A percentile compares a stretch with the other conserved stretches of the same genome.
Conservation (phyloP, 2,329 filamentous ascomycete species). For the Thermothelomyces thermophilus region DNA sequence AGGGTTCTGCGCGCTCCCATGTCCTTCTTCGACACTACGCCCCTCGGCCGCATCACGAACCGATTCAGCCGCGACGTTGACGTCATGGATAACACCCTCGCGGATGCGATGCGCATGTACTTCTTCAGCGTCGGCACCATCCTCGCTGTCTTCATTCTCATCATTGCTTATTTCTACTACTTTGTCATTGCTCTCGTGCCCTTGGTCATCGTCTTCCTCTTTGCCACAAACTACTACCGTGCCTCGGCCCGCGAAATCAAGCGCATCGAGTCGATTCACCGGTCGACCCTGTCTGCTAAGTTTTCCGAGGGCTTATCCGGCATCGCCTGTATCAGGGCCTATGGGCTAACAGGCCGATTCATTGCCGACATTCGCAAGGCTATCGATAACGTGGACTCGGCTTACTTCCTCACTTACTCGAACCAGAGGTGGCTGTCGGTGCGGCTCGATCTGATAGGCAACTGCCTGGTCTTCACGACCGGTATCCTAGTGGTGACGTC, state of each 20-base stretch:
- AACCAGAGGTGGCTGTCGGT: constrained; percentile 92
- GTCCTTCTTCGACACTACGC: constrained; percentile 97
- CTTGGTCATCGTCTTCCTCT: constrained; percentile 69
- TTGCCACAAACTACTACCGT: constrained; percentile 82
- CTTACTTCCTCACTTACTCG: constrained; percentile 90
- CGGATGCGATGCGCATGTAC: constrained; percentile 89
- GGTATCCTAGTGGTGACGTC: constrained; percentile 90
- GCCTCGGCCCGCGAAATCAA: constrained; percentile 90
- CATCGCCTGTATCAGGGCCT: constrained; percentile 79
- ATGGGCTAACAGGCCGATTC: constrained; percentile 74
- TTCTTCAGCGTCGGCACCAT: constrained; percentile 80
- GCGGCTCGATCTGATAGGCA: constrained; percentile 78
- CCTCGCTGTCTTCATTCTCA: constrained; percentile 74
- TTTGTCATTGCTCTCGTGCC: constrained; percentile 60
- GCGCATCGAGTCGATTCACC: constrained; percentile 82
- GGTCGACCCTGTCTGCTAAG: constrained; percentile 81
- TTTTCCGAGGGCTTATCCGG: constrained; percentile 86
- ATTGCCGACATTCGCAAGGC: constrained; percentile 59
- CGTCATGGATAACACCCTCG: constrained; percentile 89
- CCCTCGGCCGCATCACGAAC: constrained; percentile 90
- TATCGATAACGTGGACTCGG: constrained; percentile 87
- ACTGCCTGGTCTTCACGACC: constrained; percentile 75
- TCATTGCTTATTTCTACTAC: constrained; percentile 93
- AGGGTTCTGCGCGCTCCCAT: constrained; percentile 67
- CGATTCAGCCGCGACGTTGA: constrained; percentile 94